Percentiles rank a stretch among this genome's conserved stretches.
These are phyloP conservation scores for Phlyctochytrium planicorne DNA, from an alignment of 192 early-diverging fungal genomes.

Conservation along the genomic window DNA sequence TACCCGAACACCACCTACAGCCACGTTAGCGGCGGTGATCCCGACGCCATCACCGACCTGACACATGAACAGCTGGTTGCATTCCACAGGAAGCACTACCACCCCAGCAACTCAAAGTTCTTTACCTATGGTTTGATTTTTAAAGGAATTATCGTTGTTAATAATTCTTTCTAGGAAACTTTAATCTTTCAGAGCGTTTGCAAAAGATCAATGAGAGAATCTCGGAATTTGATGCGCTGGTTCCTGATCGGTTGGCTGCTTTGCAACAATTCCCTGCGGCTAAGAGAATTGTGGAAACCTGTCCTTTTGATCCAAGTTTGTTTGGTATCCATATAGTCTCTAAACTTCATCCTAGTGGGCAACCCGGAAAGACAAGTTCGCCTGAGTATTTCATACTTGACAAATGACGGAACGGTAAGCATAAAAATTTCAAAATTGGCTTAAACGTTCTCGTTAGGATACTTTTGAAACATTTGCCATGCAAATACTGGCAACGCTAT, in stretches of 20 bases:
- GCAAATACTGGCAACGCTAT: conserved; percentile 71
- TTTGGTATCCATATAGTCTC: neutral
- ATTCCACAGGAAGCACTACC: conserved; percentile 86
- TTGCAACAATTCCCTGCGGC: conserved; percentile 36
- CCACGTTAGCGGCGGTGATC: conserved; percentile 88
- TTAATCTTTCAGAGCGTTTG: conserved; percentile 75
- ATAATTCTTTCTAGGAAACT: conserved; percentile 51
- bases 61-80: conserved; percentile 77
- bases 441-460: conserved; percentile 51
- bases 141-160: conserved; percentile 68
- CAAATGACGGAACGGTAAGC: conserved; percentile 64
- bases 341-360: conserved; percentile 25
- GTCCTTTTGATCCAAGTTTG: conserved; percentile 64
- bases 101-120: conserved; percentile 89
- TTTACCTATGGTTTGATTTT: conserved; percentile 75
- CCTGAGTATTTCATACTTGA: conserved; percentile 29
- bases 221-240: conserved; percentile 50
- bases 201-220: conserved; percentile 65
- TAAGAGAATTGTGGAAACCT: conserved; percentile 44
- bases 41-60: conserved; percentile 80
- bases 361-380: conserved; percentile 53
- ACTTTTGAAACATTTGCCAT: conserved; percentile 82
- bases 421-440: neutral
- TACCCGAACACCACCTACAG: conserved; percentile 82
- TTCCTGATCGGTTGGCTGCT: conserved; percentile 39